Percentiles rank a stretch among this genome's conserved stretches.
These are phyloP conservation scores for Kluyveromyces starmeri DNA, from an alignment of 805 yeast species.

Conservation along the genomic window DNA sequence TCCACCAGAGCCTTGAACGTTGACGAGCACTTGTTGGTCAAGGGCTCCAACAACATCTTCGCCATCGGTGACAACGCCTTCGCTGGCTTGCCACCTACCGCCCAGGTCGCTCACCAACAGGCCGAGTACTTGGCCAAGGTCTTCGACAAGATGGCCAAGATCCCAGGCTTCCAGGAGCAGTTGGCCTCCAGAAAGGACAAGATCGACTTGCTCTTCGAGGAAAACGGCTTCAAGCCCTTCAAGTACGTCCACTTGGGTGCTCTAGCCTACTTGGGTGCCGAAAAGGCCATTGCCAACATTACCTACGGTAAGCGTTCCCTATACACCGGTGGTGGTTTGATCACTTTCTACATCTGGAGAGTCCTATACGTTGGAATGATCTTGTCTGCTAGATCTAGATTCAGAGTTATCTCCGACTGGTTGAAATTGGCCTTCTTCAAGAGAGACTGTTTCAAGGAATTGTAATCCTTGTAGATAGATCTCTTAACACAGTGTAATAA, in stretches of 20 bases:
- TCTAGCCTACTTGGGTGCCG: slow-evolving; percentile 86
- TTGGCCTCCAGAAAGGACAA: slow-evolving; percentile 32
- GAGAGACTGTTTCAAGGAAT: slow-evolving; percentile 87
- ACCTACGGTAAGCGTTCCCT: slow-evolving; percentile 71
- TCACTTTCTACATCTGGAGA: slow-evolving; percentile 91
- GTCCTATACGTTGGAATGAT: slow-evolving; percentile 85
- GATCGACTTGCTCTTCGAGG: slow-evolving; percentile 35
- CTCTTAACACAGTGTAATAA: too few relatives aligned
- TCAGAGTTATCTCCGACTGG: slow-evolving; percentile 85
- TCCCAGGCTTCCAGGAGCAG: slow-evolving; percentile 32
- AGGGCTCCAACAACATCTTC: slow-evolving; percentile 73
- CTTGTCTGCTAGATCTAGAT: slow-evolving; percentile 77
- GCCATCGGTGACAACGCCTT: slow-evolving; percentile 92
- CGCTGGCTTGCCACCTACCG: slow-evolving; percentile 89
- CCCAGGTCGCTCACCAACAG: slow-evolving; percentile 94
- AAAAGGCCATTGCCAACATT: slow-evolving; percentile 89
- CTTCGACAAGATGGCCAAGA: slow-evolving; percentile 48
- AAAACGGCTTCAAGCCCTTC: slow-evolving; percentile 54
- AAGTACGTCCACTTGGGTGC: slow-evolving; percentile 85
- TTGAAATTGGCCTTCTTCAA: slow-evolving; percentile 78
- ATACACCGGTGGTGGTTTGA: slow-evolving; percentile 76
- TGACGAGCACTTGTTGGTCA: slow-evolving; percentile 68
- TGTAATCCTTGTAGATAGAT: too few relatives aligned
- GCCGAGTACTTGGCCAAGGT: slow-evolving; percentile 71
- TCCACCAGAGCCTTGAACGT: slow-evolving; percentile 84